Conservation (phyloP, 2,329 filamentous ascomycete species). For the Scleromitrula shiraiana region DNA sequence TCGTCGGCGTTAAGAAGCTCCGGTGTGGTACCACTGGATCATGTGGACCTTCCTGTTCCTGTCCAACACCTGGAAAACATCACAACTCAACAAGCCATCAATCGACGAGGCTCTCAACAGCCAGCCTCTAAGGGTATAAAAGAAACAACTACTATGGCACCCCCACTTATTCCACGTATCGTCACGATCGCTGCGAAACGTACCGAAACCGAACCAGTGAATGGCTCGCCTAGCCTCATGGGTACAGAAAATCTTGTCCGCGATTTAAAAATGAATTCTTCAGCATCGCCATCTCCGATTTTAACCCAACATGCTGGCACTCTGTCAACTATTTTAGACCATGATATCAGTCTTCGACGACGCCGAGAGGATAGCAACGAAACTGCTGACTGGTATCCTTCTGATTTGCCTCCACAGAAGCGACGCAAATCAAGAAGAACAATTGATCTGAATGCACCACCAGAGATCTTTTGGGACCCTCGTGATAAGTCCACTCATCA, state of each 20-base stretch:
- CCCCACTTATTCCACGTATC: conserved; percentile 8
- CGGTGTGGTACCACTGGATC: conserved; percentile 23
- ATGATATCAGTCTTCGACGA: conserved; percentile 24
- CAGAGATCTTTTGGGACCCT: conserved; percentile 49
- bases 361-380: conserved; percentile 24
- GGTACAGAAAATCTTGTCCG: conserved; percentile 29
- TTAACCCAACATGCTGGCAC: conserved; percentile 4
- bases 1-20: conserved; percentile 26
- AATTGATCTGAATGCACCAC: conserved; percentile 49
- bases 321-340: not conserved
- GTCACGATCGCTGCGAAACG: conserved; percentile 1
- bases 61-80: conserved; percentile 3
- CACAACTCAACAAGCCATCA: not conserved
- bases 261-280: conserved; percentile 28
- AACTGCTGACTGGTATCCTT: conserved; percentile 18
- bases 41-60: conserved; percentile 25
- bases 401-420: conserved; percentile 36
- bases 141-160: conserved; percentile 16
- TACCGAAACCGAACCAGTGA: conserved; percentile 3
- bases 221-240: conserved; percentile 24
- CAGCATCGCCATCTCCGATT: conserved; percentile 19
- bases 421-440: conserved; percentile 45
- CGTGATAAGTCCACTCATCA: conserved; percentile 50
- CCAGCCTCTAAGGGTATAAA: no score
- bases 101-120: no score